Evolutionary conservation across 78 protist species (phyloP).

Genomic region (Anaeramoeba ignava): DNA sequence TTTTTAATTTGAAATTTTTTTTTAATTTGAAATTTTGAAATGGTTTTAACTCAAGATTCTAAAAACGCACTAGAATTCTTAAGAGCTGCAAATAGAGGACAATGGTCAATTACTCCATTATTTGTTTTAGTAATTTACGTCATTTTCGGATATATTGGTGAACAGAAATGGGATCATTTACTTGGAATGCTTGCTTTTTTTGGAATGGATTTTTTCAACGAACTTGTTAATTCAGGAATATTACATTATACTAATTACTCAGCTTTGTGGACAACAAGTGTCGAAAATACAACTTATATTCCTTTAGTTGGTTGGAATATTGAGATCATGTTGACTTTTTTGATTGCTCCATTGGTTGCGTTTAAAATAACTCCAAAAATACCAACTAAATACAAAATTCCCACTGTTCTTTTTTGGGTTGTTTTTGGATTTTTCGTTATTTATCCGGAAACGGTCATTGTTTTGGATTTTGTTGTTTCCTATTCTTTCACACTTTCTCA

Average conservation of each 20-base stretch:
- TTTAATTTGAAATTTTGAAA: too few relatives aligned
- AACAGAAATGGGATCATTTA: neutral
- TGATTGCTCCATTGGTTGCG: neutral
- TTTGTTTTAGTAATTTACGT: neutral
- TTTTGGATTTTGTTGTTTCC: neutral
- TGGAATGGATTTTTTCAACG: neutral
- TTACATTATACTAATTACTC: neutral
- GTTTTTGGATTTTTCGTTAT: neutral
- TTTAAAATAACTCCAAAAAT: neutral
- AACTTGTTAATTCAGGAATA: neutral
- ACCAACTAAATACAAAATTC: neutral
- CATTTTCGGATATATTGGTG: neutral
- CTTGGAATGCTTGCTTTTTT: neutral
- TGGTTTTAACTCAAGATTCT: too few relatives aligned
- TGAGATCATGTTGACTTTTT: neutral
- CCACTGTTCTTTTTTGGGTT: neutral
- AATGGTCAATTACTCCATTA: neutral
- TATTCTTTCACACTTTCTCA: neutral
- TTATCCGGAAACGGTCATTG: neutral
- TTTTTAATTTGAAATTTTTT: too few relatives aligned
- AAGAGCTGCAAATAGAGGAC: neutral
- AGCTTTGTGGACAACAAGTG: neutral
- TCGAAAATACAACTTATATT: neutral
- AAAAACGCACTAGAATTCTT: neutral
- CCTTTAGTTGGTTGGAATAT: conserved; percentile 2